Base-by-base conservation (phyloP, 169 alveolate genomes). In the Plasmodium malariae region DNA sequence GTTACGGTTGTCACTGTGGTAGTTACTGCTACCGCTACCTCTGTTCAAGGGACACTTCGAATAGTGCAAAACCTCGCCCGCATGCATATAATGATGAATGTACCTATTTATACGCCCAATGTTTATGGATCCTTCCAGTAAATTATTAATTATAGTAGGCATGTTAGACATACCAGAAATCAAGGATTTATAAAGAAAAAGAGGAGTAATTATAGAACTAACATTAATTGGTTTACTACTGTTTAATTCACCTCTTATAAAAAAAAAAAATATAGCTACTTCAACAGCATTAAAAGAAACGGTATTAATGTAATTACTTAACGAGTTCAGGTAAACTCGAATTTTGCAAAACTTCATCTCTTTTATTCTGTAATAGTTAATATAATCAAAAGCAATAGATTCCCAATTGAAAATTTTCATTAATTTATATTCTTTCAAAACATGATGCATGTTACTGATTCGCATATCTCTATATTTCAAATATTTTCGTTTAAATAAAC, bases 341-440 rank as follows among this genome's bases (percentile, higher is more conserved):
- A 55, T 12, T 40, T 57, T 70, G 7, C 92, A 86, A 9, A 59
- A 9, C 24, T 40, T 51, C 87, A 86, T 57, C 36, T 86, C 92
- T 43, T 86, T 70, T 36, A 37, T 30, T 11, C 92, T 3, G 12
- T 30, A 73, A n/a, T 48, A 6, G 70, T 86, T 69, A 0, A 86
- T 76, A 86, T 86, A 86, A 28, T 86, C 76, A 40, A 86, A 86
- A 0, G 92, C 92, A 3, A 86, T 68, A 2, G 87, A 32, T 70
- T 86, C 92, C 92, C 92, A 86, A 21, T 86, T 86, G n/a, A 86
- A 86, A 43, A 86, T 86, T 57, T 86, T 86, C 43, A 86, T 68
- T 12, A 86, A n/a, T 0, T 86, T 86, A 49, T 45, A 86, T 40
- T 86, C 87, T 62, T 86, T 69, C 26, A 86, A 43, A 1, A 86